A percentile compares a stretch with the other conserved stretches of the same genome.
Conservation (phyloP, 192 early-diverging fungal genomes). For the Coemansia sp. region DNA sequence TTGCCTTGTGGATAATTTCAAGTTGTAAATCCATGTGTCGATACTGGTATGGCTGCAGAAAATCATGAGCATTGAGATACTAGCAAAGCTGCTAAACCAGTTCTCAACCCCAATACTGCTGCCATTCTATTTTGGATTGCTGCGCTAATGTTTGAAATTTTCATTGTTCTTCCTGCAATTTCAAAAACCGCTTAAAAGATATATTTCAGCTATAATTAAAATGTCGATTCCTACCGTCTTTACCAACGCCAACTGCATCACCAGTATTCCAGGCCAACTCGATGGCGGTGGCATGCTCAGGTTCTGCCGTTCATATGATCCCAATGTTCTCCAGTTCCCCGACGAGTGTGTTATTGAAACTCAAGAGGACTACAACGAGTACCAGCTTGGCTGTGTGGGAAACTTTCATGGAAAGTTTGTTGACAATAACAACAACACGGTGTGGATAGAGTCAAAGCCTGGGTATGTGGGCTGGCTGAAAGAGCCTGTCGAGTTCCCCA, state of each 20-base stretch:
- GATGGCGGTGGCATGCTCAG: neutral
- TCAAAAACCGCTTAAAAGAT: neutral
- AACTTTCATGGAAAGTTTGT: neutral
- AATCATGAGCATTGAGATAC: neutral
- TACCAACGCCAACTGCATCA: neutral
- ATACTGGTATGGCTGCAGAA: no score
- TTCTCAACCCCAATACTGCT: neutral
- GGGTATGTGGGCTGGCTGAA: neutral
- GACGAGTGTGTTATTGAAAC: neutral
- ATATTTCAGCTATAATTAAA: neutral
- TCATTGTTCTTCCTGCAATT: neutral
- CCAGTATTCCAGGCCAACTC: neutral
- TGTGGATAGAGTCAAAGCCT: neutral
- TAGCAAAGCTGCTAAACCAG: neutral
- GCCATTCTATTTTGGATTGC: neutral
- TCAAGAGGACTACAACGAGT: neutral
- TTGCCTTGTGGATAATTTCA: no score
- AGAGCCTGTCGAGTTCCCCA: neutral
- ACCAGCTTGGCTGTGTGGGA: neutral
- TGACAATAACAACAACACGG: neutral
- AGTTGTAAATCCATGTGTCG: no score
- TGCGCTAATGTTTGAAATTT: neutral
- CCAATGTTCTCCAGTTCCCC: neutral
- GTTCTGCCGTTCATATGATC: neutral
- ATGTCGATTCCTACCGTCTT: neutral